These are phyloP conservation scores for Piromyces finnis DNA, from an alignment of 192 early-diverging fungal species.

Conservation along the genomic window DNA sequence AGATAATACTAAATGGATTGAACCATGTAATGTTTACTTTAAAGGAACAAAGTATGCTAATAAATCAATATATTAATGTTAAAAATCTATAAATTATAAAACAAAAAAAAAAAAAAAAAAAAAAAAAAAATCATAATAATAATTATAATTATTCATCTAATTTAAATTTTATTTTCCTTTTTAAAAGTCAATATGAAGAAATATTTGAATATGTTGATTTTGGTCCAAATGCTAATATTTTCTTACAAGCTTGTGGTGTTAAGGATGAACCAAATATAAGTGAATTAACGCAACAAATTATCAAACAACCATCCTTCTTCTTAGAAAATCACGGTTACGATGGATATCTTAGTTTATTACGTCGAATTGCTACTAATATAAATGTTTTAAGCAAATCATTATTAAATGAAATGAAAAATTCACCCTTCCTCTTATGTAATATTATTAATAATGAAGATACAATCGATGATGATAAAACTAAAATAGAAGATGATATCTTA, in stretches of 20 bases:
- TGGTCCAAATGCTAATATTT: slow-evolving; percentile 48
- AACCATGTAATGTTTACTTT: slow-evolving; percentile 14
- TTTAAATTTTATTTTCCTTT: slow-evolving; percentile 26
- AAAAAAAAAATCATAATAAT: too few species aligned
- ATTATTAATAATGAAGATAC: slow-evolving; percentile 7
- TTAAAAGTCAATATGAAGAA: slow-evolving; percentile 14
- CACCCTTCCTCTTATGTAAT: slow-evolving; percentile 49
- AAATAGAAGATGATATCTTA: slow-evolving; percentile 2
- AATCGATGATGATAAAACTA: neutral
- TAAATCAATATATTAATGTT: neutral
- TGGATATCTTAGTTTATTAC: slow-evolving; percentile 46
- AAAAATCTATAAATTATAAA: too few species aligned
- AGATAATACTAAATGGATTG: slow-evolving; percentile 6
- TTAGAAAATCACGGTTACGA: slow-evolving; percentile 26
- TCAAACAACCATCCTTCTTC: slow-evolving; percentile 32
- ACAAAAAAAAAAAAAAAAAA: too few species aligned
- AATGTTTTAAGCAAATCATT: slow-evolving; percentile 16
- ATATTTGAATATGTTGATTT: slow-evolving; percentile 41
- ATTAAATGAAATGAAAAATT: slow-evolving; percentile 29
- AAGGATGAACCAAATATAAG: slow-evolving; percentile 54
- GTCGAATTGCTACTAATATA: slow-evolving; percentile 47
- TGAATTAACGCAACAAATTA: slow-evolving; percentile 48
- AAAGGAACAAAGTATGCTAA: slow-evolving; percentile 7
- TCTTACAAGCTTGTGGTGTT: slow-evolving; percentile 68
- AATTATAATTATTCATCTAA: slow-evolving; percentile 8